A percentile compares a stretch with the other conserved stretches of the same genome.
phyloP scores from a whole-genome alignment of 129 eudicot species.

The Arctium minus region DNA sequence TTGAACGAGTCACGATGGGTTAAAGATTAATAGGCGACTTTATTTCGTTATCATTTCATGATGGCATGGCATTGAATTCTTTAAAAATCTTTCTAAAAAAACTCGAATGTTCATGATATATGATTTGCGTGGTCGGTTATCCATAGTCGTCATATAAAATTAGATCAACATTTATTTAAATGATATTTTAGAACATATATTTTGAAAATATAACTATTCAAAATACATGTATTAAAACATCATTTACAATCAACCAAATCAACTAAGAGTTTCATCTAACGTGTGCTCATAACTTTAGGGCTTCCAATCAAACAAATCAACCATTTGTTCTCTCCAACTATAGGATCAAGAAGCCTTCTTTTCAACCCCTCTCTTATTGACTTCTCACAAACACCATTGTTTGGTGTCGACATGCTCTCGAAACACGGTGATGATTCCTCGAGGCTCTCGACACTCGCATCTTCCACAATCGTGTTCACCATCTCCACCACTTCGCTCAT shows the following conservation, averaged over 20 bases:
- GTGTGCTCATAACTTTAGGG: conserved; percentile 47
- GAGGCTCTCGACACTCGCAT: conserved; percentile 20
- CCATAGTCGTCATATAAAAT: background rate
- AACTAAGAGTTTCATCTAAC: conserved; percentile 8
- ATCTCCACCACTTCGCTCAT: conserved; percentile 68
- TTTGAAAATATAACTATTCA: background rate
- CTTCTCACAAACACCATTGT: conserved; percentile 28
- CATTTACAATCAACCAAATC: too few species aligned
- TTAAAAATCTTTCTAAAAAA: too few species aligned
- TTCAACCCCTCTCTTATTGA: conserved; percentile 28
- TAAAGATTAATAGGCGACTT: too few species aligned
- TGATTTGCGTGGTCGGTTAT: too few species aligned
- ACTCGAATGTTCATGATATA: too few species aligned
- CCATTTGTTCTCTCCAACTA: conserved; percentile 46
- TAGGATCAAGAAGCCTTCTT: conserved; percentile 48
- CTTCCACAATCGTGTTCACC: conserved; percentile 47
- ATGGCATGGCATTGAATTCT: too few species aligned
- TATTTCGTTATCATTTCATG: too few species aligned
- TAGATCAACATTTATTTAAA: background rate
- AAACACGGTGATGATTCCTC: conserved; percentile 22
- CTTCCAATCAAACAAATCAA: conserved; percentile 44
- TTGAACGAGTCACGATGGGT: too few species aligned
- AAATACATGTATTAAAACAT: conserved; percentile 10
- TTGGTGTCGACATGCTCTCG: conserved; percentile 15
- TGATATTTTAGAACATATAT: background rate